Conservation (phyloP, 352 stramenopile species). For the Achlya hypogyna region DNA sequence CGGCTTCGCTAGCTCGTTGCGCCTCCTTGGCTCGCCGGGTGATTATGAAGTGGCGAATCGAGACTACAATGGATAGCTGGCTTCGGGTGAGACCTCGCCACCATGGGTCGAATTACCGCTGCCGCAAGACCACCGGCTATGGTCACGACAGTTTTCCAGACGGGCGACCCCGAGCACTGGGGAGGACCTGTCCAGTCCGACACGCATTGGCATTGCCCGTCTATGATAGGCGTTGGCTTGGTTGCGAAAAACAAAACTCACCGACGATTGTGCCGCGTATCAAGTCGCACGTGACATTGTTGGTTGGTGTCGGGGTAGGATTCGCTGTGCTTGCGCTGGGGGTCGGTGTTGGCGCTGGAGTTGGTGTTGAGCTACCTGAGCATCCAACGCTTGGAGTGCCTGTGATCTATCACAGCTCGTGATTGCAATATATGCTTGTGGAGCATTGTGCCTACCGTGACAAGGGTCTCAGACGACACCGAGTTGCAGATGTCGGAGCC, state of each 20-base stretch:
- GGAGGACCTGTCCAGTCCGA: conserved; percentile 53
- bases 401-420: neutral
- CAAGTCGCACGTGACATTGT: neutral
- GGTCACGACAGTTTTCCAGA: conserved; percentile 50
- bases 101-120: conserved; percentile 21
- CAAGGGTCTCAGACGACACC: conserved; percentile 2
- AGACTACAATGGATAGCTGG: conserved; percentile 12
- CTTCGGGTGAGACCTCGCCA: neutral
- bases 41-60: conserved; percentile 7
- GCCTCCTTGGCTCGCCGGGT: neutral
- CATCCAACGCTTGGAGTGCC: neutral
- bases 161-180: conserved; percentile 36
- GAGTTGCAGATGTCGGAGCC: conserved; percentile 15
- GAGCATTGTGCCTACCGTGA: neutral
- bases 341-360: neutral
- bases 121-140: conserved; percentile 48
- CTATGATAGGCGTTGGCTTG: neutral
- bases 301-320: neutral
- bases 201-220: conserved; percentile 38
- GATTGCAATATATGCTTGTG: neutral
- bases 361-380: neutral
- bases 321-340: neutral
- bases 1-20: neutral
- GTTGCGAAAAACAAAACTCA: neutral
- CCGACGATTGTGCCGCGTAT: conserved; percentile 5